phyloP scores from a whole-genome alignment of 139 green algal genomes.

The Penium margaritaceum region DNA sequence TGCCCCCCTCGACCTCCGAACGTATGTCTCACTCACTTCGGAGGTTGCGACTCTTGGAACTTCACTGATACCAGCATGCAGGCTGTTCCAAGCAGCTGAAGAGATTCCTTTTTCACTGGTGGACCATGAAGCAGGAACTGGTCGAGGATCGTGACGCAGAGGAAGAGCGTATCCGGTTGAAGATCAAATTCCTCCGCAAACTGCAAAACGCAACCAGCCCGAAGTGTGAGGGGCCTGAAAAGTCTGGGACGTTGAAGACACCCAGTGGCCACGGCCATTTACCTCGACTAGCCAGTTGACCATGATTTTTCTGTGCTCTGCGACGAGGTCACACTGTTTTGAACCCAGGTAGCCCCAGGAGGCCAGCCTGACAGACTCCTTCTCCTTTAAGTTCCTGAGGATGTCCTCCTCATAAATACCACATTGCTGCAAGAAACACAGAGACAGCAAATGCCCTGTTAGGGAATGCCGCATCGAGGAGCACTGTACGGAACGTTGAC shows the following conservation, averaged over 20 bases:
- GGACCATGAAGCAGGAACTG: slow-evolving; percentile 18
- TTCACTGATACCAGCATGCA: slow-evolving; percentile 43
- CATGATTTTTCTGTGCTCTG: slow-evolving; percentile 36
- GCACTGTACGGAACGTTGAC: background rate
- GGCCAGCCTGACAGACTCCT: slow-evolving; percentile 6
- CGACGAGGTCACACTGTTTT: slow-evolving; percentile 4
- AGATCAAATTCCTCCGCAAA: slow-evolving; percentile 37
- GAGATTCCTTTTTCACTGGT: slow-evolving; percentile 9
- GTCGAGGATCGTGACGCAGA: slow-evolving; percentile 36
- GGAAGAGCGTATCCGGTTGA: slow-evolving; percentile 40
- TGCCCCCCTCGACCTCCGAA: background rate
- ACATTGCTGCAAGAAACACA: slow-evolving; percentile 18
- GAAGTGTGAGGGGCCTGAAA: background rate
- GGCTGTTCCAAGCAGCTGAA: slow-evolving; percentile 40
- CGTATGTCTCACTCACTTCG: slow-evolving; percentile 5
- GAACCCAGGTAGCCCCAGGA: slow-evolving; percentile 32
- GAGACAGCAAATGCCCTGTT: too few species aligned
- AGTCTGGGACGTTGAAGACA: background rate
- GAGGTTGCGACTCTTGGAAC: slow-evolving; percentile 38
- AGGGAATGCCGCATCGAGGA: too few species aligned
- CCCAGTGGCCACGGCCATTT: background rate
- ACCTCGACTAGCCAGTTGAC: slow-evolving; percentile 47
- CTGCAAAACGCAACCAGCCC: slow-evolving; percentile 8
- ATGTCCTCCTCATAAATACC: slow-evolving; percentile 38
- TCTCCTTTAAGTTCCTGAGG: slow-evolving; percentile 20